Percentiles rank a stretch among this genome's conserved stretches.
Evolutionary conservation across 2,329 filamentous ascomycete species (phyloP).

Genomic region (Colletotrichum brevisporum): DNA sequence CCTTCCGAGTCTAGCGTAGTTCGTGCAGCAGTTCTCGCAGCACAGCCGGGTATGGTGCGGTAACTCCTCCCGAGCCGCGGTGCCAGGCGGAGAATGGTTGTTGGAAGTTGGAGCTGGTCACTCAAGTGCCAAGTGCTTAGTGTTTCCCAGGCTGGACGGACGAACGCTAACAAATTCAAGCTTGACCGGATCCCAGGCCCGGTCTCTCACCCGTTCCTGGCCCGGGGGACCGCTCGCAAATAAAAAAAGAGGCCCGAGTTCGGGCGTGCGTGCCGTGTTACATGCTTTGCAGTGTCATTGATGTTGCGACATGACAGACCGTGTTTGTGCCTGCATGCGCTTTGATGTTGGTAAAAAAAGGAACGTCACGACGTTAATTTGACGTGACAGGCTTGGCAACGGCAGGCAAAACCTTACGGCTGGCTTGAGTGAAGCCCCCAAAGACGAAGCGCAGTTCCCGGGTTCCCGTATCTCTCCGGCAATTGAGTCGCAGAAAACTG

Average conservation of each 20-base stretch:
- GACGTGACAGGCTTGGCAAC: constrained; percentile 31
- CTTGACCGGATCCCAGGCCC: constrained; percentile 30
- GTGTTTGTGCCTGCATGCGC: constrained; percentile 7
- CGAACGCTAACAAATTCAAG: constrained; percentile 38
- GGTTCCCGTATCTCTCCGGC: constrained; percentile 5
- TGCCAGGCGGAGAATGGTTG: too few relatives aligned
- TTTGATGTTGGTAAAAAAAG: neutral
- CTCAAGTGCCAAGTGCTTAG: neutral
- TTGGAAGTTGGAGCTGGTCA: neutral
- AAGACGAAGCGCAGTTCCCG: neutral
- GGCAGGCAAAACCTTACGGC: constrained; percentile 24
- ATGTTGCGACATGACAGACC: constrained; percentile 2
- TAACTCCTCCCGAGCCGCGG: too few relatives aligned
- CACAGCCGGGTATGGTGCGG: constrained; percentile 2
- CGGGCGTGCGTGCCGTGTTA: constrained; percentile 15
- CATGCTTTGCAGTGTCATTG: neutral
- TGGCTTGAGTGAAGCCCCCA: neutral
- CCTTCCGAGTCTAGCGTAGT: constrained; percentile 13
- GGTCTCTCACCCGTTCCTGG: constrained; percentile 7
- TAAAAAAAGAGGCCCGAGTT: constrained; percentile 20
- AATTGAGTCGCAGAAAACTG: constrained; percentile 29
- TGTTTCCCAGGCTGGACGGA: constrained; percentile 19
- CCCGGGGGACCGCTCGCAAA: too few relatives aligned
- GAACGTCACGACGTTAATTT: constrained; percentile 21
- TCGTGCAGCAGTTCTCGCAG: constrained; percentile 15